These are phyloP conservation scores for Zymoseptoria crescenta DNA, from an alignment of 2,329 filamentous ascomycete species.

Conservation along the genomic window DNA sequence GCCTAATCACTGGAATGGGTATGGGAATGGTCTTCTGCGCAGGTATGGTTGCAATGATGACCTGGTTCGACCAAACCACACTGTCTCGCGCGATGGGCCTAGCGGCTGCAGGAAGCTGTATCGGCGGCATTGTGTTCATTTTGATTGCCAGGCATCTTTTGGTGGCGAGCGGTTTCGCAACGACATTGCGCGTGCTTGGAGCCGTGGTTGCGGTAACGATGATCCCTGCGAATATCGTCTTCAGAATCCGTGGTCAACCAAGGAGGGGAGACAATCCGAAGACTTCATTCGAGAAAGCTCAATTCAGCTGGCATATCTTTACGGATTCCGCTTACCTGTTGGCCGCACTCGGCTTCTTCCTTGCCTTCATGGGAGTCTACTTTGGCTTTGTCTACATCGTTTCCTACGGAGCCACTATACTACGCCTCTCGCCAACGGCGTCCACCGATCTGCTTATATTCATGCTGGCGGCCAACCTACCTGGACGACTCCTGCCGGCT, in stretches of 20 bases:
- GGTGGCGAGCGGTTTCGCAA: conserved; percentile 25
- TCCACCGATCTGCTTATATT: conserved; percentile 27
- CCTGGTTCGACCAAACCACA: conserved; percentile 30
- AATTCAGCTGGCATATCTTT: conserved; percentile 4
- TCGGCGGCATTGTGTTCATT: conserved; percentile 30
- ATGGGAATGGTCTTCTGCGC: conserved; percentile 29
- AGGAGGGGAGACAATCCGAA: background rate
- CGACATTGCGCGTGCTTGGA: conserved; percentile 24
- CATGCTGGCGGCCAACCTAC: conserved; percentile 27
- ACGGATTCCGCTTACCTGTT: conserved; percentile 15
- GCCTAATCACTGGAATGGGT: conserved; percentile 27
- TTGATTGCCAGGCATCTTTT: conserved; percentile 27
- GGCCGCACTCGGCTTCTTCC: conserved; percentile 25
- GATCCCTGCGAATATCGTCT: conserved; percentile 19
- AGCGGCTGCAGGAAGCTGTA: conserved; percentile 28
- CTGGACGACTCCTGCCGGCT: conserved; percentile 27
- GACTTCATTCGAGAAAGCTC: background rate
- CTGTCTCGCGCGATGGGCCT: conserved; percentile 29
- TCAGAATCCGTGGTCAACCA: conserved; percentile 11
- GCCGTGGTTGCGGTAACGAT: conserved; percentile 17
- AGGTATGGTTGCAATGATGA: conserved; percentile 26
- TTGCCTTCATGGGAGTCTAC: conserved; percentile 28
- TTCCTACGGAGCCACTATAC: conserved; percentile 22
- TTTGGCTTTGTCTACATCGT: conserved; percentile 30
- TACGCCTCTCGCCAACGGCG: conserved; percentile 17